phyloP scores from a whole-genome alignment of 2,329 filamentous ascomycete species.

The Fusarium sp. region DNA sequence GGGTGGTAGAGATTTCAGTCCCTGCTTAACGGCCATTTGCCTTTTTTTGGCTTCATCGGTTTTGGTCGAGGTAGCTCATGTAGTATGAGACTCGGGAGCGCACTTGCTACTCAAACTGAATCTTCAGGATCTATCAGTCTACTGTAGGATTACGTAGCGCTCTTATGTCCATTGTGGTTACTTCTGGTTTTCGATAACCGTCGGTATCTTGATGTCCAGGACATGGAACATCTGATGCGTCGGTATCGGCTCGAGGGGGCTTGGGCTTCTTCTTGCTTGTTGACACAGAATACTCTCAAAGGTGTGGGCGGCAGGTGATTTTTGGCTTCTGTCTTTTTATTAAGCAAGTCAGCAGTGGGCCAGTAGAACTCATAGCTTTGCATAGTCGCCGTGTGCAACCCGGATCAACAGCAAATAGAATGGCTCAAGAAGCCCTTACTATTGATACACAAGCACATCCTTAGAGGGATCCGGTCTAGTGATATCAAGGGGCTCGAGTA shows the following conservation, averaged over 20 bases:
- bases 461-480: background rate
- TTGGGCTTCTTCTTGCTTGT: background rate
- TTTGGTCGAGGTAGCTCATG: background rate
- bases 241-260: rapidly evolving
- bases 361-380: background rate
- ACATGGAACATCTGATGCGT: background rate
- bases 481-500: too few relatives aligned
- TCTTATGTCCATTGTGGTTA: background rate
- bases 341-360: background rate
- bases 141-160: rapidly evolving
- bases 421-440: background rate
- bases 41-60: background rate
- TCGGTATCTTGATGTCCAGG: too few relatives aligned
- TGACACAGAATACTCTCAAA: rapidly evolving
- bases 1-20: background rate
- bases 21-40: background rate
- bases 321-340: background rate
- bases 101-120: too few relatives aligned
- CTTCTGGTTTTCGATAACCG: background rate
- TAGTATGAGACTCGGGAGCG: rapidly evolving
- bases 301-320: background rate
- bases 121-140: rapidly evolving
- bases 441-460: background rate
- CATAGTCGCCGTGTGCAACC: background rate
- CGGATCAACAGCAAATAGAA: background rate